Evolutionary conservation across 257 asterid genomes (phyloP), one percentile per base, ranked within the genome.

Genomic region (Lantana camara): DNA sequence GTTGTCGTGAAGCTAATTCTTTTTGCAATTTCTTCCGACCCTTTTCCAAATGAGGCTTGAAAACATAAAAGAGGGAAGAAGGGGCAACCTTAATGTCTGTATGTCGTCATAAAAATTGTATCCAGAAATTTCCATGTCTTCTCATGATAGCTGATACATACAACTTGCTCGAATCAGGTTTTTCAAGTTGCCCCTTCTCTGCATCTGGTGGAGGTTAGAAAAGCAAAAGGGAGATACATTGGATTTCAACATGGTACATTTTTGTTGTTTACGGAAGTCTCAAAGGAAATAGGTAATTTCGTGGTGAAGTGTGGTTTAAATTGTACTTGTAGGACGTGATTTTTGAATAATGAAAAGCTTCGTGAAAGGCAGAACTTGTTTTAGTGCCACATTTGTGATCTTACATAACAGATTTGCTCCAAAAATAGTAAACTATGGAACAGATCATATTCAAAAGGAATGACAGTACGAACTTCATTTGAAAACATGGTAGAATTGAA

Each of bases 21-120:
- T 47, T 14, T 44, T 27, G 30, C 17, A 29, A 12, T 29, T 10
- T 42, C 66, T 20, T 29, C 5, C 30, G 35, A 16, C 9, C 16
- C 45, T 52, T 66, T 58, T 54, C 19, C 75, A 91, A 96, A 84
- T 91, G 96, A 81, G 94, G 81, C 95, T 91, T 30, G 91, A 91
- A 75, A 91, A 88, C 59, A 41, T 74, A 9, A 86, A 88, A 86
- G 95, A 95, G 13, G 98, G 98, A 74, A 81, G 96, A 66, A 91
- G 88, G 73, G 98, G 98, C 72, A 86, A 86, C 76, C 95, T 91
- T 70, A 88, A 86, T 61, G 86, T 91, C 50, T 81, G 98, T 91
- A 78, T 42, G 60, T 35, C 17, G 22, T 14, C 29, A 11, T 46
- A 23, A 48, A 5, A n/a, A 45, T 41, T 3, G 57, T 61, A 32